Conservation (phyloP, 106 monocot genomes). For the Iris macrosiphon region DNA sequence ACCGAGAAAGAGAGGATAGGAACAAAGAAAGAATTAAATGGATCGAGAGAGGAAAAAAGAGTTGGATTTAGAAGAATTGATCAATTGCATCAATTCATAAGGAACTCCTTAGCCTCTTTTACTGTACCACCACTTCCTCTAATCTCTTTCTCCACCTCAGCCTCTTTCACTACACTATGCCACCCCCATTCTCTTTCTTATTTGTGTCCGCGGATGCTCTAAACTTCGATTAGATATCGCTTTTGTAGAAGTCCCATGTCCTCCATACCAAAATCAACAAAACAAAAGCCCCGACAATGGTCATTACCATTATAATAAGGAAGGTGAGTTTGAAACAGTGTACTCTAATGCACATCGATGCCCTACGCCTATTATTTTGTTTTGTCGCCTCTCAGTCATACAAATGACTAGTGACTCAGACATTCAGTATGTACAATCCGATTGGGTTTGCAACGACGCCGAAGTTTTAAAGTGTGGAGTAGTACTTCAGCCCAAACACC, state of each 20-base stretch:
- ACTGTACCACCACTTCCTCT: no score
- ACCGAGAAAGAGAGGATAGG: no score
- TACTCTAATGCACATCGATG: conserved; percentile 42
- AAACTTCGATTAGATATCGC: conserved; percentile 76
- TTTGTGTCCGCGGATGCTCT: no score
- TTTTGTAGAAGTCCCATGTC: conserved; percentile 55
- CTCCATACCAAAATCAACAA: conserved; percentile 51
- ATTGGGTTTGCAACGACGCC: conserved; percentile 47
- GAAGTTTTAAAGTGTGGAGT: conserved; percentile 62
- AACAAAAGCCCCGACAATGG: conserved; percentile 37
- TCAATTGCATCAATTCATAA: no score
- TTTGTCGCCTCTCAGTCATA: conserved; percentile 49
- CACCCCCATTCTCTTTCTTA: no score
- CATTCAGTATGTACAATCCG: conserved; percentile 52
- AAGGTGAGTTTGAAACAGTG: conserved; percentile 64
- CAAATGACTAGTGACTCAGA: conserved; percentile 39
- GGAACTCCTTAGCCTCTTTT: no score
- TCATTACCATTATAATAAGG: conserved; percentile 57
- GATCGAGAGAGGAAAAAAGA: no score
- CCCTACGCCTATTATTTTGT: conserved; percentile 19
- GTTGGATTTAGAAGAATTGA: no score
- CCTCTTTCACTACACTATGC: no score
- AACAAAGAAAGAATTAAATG: no score
- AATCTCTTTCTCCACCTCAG: no score
- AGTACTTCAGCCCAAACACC: conserved; percentile 73